These are phyloP conservation scores for Cephaloascus albidus DNA, from an alignment of 805 yeast genomes.

Conservation along the genomic window DNA sequence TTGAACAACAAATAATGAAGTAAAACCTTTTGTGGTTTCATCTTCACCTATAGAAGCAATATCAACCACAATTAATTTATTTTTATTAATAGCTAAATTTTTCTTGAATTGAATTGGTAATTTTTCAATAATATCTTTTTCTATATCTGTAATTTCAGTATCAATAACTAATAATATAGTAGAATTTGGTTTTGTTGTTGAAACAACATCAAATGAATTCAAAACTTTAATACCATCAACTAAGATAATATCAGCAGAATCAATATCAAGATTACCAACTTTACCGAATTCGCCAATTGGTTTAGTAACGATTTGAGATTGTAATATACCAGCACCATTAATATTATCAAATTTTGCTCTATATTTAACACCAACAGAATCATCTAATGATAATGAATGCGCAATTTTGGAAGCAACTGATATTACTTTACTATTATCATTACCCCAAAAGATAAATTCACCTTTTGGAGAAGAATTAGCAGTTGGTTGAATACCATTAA, in stretches of 20 bases:
- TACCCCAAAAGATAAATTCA: slow-evolving; percentile 53
- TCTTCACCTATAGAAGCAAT: slow-evolving; percentile 53
- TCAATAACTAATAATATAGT: slow-evolving; percentile 37
- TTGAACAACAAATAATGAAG: slow-evolving; percentile 66
- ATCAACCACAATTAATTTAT: slow-evolving; percentile 52
- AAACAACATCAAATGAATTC: slow-evolving; percentile 49
- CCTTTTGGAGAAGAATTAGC: slow-evolving; percentile 34
- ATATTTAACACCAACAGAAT: slow-evolving; percentile 38
- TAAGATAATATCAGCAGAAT: slow-evolving; percentile 53
- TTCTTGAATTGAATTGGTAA: slow-evolving; percentile 47
- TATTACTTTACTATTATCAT: slow-evolving; percentile 49
- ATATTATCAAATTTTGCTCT: slow-evolving; percentile 66
- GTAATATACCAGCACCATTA: slow-evolving; percentile 65
- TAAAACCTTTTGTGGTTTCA: slow-evolving; percentile 68
- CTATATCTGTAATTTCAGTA: slow-evolving; percentile 27
- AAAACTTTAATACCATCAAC: slow-evolving; percentile 55
- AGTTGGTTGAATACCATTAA: slow-evolving; percentile 9
- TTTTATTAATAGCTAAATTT: slow-evolving; percentile 39
- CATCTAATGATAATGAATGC: slow-evolving; percentile 59
- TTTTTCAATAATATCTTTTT: slow-evolving; percentile 37
- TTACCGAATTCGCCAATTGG: slow-evolving; percentile 3
- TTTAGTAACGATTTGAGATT: slow-evolving; percentile 46
- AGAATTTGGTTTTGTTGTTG: slow-evolving; percentile 49
- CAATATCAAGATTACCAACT: slow-evolving; percentile 21
- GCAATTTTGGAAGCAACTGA: slow-evolving; percentile 58